Conservation (phyloP, 805 yeast species). For the Lipomyces japonicus region DNA sequence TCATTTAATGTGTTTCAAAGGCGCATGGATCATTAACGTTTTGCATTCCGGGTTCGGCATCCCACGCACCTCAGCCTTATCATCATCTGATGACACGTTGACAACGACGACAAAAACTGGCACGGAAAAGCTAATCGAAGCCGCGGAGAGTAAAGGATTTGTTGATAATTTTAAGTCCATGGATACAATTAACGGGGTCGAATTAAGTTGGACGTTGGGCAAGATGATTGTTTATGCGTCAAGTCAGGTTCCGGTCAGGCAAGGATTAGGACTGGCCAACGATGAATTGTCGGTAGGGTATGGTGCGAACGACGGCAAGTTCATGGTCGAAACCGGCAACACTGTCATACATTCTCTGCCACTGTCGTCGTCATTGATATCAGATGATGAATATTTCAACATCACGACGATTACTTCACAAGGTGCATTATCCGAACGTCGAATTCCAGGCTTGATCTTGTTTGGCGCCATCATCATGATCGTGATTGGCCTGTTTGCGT, state of each 20-base stretch:
- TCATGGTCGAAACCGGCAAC: conserved; percentile 10
- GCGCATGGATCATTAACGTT: conserved; percentile 87
- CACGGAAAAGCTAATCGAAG: conserved; percentile 7
- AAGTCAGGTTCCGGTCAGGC: conserved; percentile 47
- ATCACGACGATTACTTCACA: conserved; percentile 7
- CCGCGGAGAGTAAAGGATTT: conserved; percentile 1
- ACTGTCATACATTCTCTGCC: too few relatives aligned
- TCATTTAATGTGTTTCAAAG: conserved; percentile 83
- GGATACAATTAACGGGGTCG: conserved; percentile 73
- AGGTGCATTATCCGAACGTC: conserved; percentile 18
- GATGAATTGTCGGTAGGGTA: conserved; percentile 12
- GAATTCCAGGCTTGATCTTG: conserved; percentile 24
- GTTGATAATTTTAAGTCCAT: conserved; percentile 72
- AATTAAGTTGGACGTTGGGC: conserved; percentile 94
- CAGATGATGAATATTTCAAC: conserved; percentile 5
- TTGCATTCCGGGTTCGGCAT: conserved; percentile 89
- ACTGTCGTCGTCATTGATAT: neutral
- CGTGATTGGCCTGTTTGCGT: conserved; percentile 17
- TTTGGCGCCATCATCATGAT: conserved; percentile 19
- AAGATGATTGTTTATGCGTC: conserved; percentile 80
- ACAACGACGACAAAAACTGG: conserved; percentile 39
- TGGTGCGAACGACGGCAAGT: conserved; percentile 18
- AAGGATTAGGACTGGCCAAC: neutral
- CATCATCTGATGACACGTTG: conserved; percentile 49
- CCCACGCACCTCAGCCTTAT: conserved; percentile 48